Evolutionary conservation across 2,329 filamentous ascomycete species (phyloP).

Genomic region (Pestalotiopsis sp.): DNA sequence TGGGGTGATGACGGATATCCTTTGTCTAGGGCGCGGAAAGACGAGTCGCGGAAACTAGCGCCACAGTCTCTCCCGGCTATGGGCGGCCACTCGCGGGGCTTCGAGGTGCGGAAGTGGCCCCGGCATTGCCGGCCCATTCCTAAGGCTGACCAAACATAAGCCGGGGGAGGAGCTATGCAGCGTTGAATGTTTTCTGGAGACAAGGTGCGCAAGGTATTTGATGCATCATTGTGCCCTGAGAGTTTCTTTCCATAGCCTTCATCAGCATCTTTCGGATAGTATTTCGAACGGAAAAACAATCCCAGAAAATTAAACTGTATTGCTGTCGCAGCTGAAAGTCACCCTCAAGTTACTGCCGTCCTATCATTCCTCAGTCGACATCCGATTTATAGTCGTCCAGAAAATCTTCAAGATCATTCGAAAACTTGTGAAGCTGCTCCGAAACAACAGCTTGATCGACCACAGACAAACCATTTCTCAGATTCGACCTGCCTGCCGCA

Average conservation of each 20-base stretch:
- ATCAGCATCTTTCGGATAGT: background rate
- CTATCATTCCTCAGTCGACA: background rate
- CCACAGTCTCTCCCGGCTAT: slow-evolving; percentile 9
- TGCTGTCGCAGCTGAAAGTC: background rate
- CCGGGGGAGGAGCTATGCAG: background rate
- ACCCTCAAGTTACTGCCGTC: background rate
- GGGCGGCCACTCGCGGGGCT: slow-evolving; percentile 13
- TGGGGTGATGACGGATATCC: slow-evolving; percentile 7
- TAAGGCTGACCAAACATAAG: background rate
- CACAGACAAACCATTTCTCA: background rate
- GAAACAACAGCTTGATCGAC: background rate
- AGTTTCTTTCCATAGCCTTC: background rate
- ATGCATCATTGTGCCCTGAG: background rate
- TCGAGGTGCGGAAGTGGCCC: slow-evolving; percentile 2
- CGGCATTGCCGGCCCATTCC: background rate
- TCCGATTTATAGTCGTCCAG: background rate
- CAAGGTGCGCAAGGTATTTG: background rate
- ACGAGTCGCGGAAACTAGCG: slow-evolving; percentile 4
- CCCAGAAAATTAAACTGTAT: background rate
- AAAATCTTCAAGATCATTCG: background rate
- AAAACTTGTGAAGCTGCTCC: background rate
- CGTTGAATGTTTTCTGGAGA: background rate
- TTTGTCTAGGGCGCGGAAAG: slow-evolving; percentile 9
- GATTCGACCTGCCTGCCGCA: background rate
- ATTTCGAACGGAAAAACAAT: background rate